phyloP scores from a whole-genome alignment of 345 rosid species.

The Odontarrhena argentea region DNA sequence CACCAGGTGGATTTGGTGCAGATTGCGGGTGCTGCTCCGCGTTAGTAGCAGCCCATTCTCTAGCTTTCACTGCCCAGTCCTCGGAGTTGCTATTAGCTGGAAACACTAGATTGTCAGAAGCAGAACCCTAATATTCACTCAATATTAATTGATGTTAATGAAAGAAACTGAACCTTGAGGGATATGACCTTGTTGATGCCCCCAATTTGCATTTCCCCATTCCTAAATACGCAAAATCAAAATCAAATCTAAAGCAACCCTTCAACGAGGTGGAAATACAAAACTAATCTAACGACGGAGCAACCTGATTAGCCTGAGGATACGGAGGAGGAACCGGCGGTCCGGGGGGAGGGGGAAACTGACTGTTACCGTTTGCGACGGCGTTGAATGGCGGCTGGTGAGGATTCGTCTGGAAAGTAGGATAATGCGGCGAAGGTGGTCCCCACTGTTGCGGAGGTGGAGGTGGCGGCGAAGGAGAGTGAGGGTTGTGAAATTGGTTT shows the following conservation, averaged over 20 bases:
- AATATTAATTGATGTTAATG: constrained; percentile 11
- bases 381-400: constrained; percentile 48
- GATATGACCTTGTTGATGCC: constrained; percentile 62
- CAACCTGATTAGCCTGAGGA: constrained; percentile 51
- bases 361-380: constrained; percentile 43
- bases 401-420: constrained; percentile 45
- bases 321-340: constrained; percentile 44
- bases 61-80: constrained; percentile 98
- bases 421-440: constrained; percentile 39
- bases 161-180: constrained; percentile 45
- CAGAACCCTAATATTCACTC: constrained; percentile 17
- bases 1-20: constrained; percentile 47
- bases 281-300: constrained; percentile 4
- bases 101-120: constrained; percentile 30
- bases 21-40: constrained; percentile 60
- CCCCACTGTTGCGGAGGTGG: constrained; percentile 61
- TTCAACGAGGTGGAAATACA: neutral
- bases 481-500: constrained; percentile 57
- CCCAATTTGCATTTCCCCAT: constrained; percentile 70
- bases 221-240: constrained; percentile 53
- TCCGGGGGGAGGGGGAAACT: constrained; percentile 50
- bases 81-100: constrained; percentile 61
- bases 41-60: constrained; percentile 81
- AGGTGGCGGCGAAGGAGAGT: constrained; percentile 56
- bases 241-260: constrained; percentile 16